Percentiles rank a stretch among this genome's conserved stretches.
Evolutionary conservation across 805 yeast species (phyloP).

Genomic region (Grigorovia transvaalensis): DNA sequence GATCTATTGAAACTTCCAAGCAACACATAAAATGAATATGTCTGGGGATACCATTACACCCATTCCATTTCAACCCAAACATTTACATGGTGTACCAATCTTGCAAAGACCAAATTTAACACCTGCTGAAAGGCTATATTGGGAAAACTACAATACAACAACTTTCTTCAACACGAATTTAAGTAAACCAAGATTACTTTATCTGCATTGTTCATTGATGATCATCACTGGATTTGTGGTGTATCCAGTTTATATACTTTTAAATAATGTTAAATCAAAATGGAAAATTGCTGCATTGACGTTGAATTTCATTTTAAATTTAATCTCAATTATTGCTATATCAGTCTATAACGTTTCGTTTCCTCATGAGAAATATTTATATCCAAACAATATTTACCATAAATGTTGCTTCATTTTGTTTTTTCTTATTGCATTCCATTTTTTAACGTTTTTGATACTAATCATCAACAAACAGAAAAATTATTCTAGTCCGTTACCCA

Average conservation of each 20-base stretch:
- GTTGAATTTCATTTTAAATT: conserved; percentile 36
- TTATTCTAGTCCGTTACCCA: neutral
- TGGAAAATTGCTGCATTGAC: conserved; percentile 51
- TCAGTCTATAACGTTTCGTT: conserved; percentile 49
- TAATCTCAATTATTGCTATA: conserved; percentile 45
- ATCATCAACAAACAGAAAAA: conserved; percentile 27
- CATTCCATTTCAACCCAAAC: conserved; percentile 34
- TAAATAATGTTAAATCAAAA: conserved; percentile 48
- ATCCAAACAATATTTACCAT: conserved; percentile 67
- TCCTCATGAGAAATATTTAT: conserved; percentile 38
- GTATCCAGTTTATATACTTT: conserved; percentile 59
- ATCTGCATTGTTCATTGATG: conserved; percentile 42
- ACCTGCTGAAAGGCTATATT: conserved; percentile 62
- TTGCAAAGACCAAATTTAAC: conserved; percentile 46
- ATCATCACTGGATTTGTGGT: conserved; percentile 38
- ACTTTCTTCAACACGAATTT: conserved; percentile 50
- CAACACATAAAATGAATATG: neutral
- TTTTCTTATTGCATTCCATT: conserved; percentile 44
- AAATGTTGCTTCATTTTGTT: conserved; percentile 54
- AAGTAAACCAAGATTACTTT: conserved; percentile 42
- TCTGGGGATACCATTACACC: neutral
- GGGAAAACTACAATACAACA: conserved; percentile 73
- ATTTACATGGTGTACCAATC: conserved; percentile 67
- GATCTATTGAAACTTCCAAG: no score
- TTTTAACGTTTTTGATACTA: conserved; percentile 42